phyloP scores from a whole-genome alignment of 2,329 filamentous ascomycete genomes.

The Calonectria pseudoreteaudii region DNA sequence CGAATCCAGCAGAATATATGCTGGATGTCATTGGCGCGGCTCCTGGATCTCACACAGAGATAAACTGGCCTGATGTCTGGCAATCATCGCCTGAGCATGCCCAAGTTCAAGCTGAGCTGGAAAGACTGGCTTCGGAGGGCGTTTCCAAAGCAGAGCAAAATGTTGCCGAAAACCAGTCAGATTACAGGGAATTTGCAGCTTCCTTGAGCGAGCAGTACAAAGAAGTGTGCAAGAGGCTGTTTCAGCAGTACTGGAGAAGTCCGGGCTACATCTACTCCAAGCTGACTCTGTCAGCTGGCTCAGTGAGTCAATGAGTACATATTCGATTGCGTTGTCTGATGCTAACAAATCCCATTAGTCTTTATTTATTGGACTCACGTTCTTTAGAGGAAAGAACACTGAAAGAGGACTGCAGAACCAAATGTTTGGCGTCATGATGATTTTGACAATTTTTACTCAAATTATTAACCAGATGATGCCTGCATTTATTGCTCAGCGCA shows the following conservation, averaged over 20 bases:
- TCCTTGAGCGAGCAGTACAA: slow-evolving; percentile 45
- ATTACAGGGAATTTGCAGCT: slow-evolving; percentile 49
- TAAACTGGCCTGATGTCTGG: slow-evolving; percentile 55
- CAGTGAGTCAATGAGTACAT: slow-evolving; percentile 44
- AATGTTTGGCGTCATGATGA: slow-evolving; percentile 78
- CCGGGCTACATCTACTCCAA: slow-evolving; percentile 75
- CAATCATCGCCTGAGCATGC: slow-evolving; percentile 46
- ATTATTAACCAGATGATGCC: slow-evolving; percentile 76
- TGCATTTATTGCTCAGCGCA: slow-evolving; percentile 74
- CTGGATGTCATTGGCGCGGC: slow-evolving; percentile 60
- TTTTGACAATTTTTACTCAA: slow-evolving; percentile 75
- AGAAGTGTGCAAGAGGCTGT: slow-evolving; percentile 51
- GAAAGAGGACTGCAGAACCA: slow-evolving; percentile 76
- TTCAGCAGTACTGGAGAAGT: slow-evolving; percentile 50
- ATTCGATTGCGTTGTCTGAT: not conserved
- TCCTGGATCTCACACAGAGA: slow-evolving; percentile 59
- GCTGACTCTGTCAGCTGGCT: slow-evolving; percentile 43
- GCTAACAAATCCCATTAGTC: slow-evolving; percentile 9
- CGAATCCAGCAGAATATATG: slow-evolving; percentile 79
- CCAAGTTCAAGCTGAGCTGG: slow-evolving; percentile 50
- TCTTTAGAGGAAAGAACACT: slow-evolving; percentile 69
- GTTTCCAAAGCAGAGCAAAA: not conserved
- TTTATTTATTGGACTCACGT: slow-evolving; percentile 76
- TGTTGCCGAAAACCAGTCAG: not conserved
- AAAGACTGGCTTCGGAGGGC: slow-evolving; percentile 19